phyloP scores from a whole-genome alignment of 2,329 filamentous ascomycete species.

The Westerdykella ornata region DNA sequence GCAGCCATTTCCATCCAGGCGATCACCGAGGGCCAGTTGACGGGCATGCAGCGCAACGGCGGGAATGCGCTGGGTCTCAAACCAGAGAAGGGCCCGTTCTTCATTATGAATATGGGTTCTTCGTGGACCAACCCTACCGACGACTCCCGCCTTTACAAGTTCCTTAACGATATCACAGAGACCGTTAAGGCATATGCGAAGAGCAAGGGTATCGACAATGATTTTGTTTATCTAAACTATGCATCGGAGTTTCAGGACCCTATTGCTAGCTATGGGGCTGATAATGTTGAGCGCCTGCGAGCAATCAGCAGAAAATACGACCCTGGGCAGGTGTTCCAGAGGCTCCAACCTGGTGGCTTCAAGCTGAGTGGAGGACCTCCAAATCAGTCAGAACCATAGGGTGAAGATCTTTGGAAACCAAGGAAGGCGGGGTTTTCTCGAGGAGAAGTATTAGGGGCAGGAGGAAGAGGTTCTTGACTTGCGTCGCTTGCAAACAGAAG shows the following conservation, averaged over 20 bases:
- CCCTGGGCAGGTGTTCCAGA: conserved; percentile 37
- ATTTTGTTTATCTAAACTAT: conserved; percentile 13
- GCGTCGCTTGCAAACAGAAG: no score
- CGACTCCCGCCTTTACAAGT: conserved; percentile 5
- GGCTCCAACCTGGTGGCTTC: conserved; percentile 38
- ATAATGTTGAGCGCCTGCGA: conserved; percentile 32
- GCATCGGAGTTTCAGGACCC: conserved; percentile 35
- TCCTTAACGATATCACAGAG: conserved; percentile 8
- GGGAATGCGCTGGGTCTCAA: conserved; percentile 29
- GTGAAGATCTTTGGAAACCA: no score
- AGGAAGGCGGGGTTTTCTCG: no score
- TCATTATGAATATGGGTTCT: conserved; percentile 12
- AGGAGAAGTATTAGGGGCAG: no score
- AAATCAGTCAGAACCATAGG: background rate
- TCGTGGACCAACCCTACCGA: conserved; percentile 7
- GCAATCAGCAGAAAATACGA: conserved; percentile 36
- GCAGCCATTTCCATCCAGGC: conserved; percentile 20
- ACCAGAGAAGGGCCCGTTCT: conserved; percentile 9
- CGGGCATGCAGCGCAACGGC: conserved; percentile 16
- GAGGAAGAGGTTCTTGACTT: no score
- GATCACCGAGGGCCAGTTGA: conserved; percentile 16
- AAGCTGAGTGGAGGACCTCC: conserved; percentile 26
- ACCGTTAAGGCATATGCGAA: conserved; percentile 6
- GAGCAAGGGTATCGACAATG: conserved; percentile 6
- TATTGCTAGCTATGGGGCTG: conserved; percentile 36